Conservation (phyloP, 192 early-diverging fungal species). For the Entophlyctis luteolus region DNA sequence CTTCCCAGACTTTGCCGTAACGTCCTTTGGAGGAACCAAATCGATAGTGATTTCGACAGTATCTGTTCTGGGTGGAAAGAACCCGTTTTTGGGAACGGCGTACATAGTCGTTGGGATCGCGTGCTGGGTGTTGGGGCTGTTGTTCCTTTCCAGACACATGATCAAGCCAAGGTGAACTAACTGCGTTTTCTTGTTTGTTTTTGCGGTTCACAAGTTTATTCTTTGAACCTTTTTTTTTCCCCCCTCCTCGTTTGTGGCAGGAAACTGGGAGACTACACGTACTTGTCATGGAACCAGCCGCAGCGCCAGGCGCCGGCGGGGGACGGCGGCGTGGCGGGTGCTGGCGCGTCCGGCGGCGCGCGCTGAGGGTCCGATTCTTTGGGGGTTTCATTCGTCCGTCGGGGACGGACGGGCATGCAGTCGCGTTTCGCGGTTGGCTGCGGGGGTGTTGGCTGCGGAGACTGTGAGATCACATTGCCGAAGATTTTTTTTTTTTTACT, state of each 20-base stretch:
- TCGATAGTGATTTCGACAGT: conserved; percentile 89
- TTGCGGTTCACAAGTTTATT: conserved; percentile 2
- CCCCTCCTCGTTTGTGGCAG: conserved; percentile 40
- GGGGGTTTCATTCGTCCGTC: too few species aligned
- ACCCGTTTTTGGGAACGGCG: conserved; percentile 90
- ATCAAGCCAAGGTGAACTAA: conserved; percentile 76
- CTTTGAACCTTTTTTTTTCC: too few species aligned
- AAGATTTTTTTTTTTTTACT: too few species aligned
- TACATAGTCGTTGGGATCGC: conserved; percentile 91
- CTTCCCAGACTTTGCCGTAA: conserved; percentile 74
- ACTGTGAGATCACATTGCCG: too few species aligned
- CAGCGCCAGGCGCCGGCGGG: conserved; percentile 13
- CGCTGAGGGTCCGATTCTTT: too few species aligned
- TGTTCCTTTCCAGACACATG: conserved; percentile 87
- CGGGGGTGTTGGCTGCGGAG: too few species aligned
- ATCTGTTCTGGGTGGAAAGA: conserved; percentile 94
- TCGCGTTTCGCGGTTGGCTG: too few species aligned
- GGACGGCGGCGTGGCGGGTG: too few species aligned
- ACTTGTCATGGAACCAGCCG: conserved; percentile 91
- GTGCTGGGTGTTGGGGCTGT: conserved; percentile 81
- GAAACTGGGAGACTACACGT: conserved; percentile 94
- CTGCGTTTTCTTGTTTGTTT: neutral
- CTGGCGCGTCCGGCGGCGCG: too few species aligned
- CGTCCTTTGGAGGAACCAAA: conserved; percentile 89
- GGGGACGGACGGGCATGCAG: too few species aligned